Evolutionary conservation across 352 stramenopile species (phyloP).

Genomic region (Globisporangium solare): DNA sequence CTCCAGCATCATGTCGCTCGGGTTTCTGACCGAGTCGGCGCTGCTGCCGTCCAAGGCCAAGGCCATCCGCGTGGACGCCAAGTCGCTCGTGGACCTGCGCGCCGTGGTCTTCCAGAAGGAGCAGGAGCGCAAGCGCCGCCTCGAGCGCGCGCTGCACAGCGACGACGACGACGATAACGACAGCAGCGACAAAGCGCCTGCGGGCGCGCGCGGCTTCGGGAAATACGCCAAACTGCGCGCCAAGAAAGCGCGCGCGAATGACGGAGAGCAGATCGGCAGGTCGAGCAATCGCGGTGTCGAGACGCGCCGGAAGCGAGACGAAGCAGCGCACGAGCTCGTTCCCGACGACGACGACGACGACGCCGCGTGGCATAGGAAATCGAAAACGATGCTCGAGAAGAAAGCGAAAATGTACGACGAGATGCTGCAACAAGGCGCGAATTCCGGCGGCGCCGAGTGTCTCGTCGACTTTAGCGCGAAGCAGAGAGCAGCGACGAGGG

Average conservation of each 20-base stretch:
- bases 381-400: slow-evolving; percentile 48
- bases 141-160: slow-evolving; percentile 17
- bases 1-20: too few relatives aligned
- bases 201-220: slow-evolving; percentile 15
- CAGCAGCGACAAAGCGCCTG: neutral
- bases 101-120: slow-evolving; percentile 82
- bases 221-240: slow-evolving; percentile 53
- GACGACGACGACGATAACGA: slow-evolving; percentile 12
- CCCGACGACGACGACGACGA: slow-evolving; percentile 62
- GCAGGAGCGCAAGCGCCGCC: slow-evolving; percentile 46
- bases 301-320: slow-evolving; percentile 42
- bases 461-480: slow-evolving; percentile 74
- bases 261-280: slow-evolving; percentile 21
- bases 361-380: slow-evolving; percentile 49
- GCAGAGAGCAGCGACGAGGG: slow-evolving; percentile 6
- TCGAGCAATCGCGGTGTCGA: slow-evolving; percentile 56
- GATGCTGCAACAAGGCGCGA: slow-evolving; percentile 31
- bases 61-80: slow-evolving; percentile 80
- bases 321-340: slow-evolving; percentile 38
- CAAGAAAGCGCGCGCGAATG: slow-evolving; percentile 12
- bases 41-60: slow-evolving; percentile 90
- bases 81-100: slow-evolving; percentile 81
- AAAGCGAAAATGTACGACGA: slow-evolving; percentile 80
- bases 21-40: slow-evolving; percentile 90
- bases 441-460: slow-evolving; percentile 28